A percentile compares a stretch with the other conserved stretches of the same genome.
Evolutionary conservation across 352 stramenopile species (phyloP).

Genomic region (Peronospora belbahrii): DNA sequence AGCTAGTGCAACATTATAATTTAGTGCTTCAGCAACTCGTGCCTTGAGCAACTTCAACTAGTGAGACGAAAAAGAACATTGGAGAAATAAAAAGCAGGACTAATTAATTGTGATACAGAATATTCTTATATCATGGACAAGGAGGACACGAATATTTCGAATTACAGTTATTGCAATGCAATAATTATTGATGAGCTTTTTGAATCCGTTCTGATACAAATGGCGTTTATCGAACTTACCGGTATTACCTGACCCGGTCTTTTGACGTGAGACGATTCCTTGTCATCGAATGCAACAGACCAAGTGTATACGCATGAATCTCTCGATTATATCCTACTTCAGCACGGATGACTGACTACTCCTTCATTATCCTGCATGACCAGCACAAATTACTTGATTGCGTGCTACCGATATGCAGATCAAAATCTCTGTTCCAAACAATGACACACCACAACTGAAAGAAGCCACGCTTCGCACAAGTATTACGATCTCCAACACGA

Average conservation of each 20-base stretch:
- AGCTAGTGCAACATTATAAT: background rate
- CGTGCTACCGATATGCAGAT: background rate
- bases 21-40: background rate
- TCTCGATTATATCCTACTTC: constrained; percentile 8
- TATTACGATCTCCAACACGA: background rate
- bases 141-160: no score
- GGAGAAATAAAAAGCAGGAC: no score
- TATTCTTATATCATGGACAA: no score
- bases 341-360: background rate
- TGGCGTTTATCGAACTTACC: no score
- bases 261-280: constrained; percentile 45
- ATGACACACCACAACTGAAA: constrained; percentile 10
- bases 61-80: no score
- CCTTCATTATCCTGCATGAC: no score
- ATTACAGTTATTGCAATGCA: no score
- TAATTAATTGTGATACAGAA: no score
- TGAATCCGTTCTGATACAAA: no score
- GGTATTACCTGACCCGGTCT: constrained; percentile 22
- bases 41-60: background rate
- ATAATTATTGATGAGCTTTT: no score
- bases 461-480: constrained; percentile 1
- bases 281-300: constrained; percentile 55
- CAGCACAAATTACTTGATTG: constrained; percentile 1
- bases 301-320: constrained; percentile 44
- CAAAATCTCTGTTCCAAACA: background rate